Percentiles rank a stretch among this genome's conserved stretches.
These are phyloP conservation scores for Mucor piriformis DNA, from an alignment of 371 early-diverging fungal genomes.

Conservation along the genomic window DNA sequence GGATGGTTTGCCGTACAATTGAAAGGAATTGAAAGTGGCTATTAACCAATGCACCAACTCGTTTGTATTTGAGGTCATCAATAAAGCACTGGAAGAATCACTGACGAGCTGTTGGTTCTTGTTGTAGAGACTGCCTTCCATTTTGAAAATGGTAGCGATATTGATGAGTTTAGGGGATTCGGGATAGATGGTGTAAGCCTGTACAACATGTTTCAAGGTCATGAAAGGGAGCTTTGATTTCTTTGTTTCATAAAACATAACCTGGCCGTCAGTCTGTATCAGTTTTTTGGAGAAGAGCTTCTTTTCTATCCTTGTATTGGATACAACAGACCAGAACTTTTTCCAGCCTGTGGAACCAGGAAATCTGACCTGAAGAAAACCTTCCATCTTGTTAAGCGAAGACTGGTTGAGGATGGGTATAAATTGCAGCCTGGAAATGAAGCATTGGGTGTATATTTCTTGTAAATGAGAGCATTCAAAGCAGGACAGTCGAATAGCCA, in stretches of 20 bases:
- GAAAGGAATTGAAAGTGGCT: conserved; percentile 51
- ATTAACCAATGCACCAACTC: conserved; percentile 54
- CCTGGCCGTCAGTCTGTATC: conserved; percentile 52
- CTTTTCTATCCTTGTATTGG: conserved; percentile 57
- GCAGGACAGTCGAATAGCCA: conserved; percentile 65
- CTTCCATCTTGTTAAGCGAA: conserved; percentile 17
- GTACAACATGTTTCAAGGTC: conserved; percentile 60
- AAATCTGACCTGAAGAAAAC: conserved; percentile 64
- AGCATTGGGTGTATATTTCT: conserved; percentile 71
- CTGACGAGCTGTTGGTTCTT: conserved; percentile 22
- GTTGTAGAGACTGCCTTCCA: conserved; percentile 40
- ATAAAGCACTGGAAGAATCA: conserved; percentile 30
- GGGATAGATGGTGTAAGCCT: conserved; percentile 78
- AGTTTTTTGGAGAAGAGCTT: conserved; percentile 59
- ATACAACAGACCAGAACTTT: conserved; percentile 62
- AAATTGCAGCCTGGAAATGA: conserved; percentile 51
- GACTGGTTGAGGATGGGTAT: not conserved
- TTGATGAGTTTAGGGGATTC: conserved; percentile 49
- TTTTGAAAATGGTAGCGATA: conserved; percentile 44
- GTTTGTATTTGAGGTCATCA: conserved; percentile 46
- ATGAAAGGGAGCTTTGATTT: conserved; percentile 63
- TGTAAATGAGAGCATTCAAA: conserved; percentile 77
- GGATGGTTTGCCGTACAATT: conserved; percentile 54
- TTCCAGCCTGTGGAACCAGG: conserved; percentile 69
- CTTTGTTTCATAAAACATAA: conserved; percentile 62